Base-by-base conservation (phyloP, 352 stramenopile species). In the Phytophthora cajani region DNA sequence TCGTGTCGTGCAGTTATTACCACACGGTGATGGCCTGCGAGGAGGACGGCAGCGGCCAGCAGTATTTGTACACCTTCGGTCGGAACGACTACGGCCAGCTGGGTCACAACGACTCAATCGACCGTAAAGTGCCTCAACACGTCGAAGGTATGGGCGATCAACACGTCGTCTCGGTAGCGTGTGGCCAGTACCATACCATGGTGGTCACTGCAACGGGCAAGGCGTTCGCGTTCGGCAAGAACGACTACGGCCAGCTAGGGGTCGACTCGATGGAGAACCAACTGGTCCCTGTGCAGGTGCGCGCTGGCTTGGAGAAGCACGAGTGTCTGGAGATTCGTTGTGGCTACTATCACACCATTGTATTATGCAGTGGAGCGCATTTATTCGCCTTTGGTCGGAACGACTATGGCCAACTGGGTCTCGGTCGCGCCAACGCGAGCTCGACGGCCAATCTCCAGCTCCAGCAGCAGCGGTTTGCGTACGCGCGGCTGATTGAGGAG, bases 1-100 rank as follows among this genome's bases (percentile, higher is more conserved):
- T 95, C 5, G 92, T 97, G 7, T 96, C 90, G 6, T 98, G 93
- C 74, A 98, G 93, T 69, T 98, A 98, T 66, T 98, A 98, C 60
- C 94, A 98, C 71, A 98, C 84, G 12, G 67, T 98, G 8, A 79
- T 98, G 51, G 83, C 84, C 2, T 97, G 88, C 47, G 79, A 89
- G 55, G 75, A 71, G 9, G 58, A 58, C 10, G 71, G 67, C 0
- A 55, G 71, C 21, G 72, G 68, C 0, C 64, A 69, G 21, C 76
- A 77, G 12, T 75, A 74, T 25, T 62, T 98, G 23, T 98, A 93
- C 64, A 91, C 91, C 1, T 98, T 97, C 60, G 94, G 94, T 8
- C 84, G 94, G 5, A 98, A 98, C 60, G 94, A 98, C 69, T 98
- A 97, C 46, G 93, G 93, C 2, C 94, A 98, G 59, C 72, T 98